Base-by-base conservation (phyloP, 495 filamentous ascomycete genomes). In the Wilcoxina mikolae region DNA sequence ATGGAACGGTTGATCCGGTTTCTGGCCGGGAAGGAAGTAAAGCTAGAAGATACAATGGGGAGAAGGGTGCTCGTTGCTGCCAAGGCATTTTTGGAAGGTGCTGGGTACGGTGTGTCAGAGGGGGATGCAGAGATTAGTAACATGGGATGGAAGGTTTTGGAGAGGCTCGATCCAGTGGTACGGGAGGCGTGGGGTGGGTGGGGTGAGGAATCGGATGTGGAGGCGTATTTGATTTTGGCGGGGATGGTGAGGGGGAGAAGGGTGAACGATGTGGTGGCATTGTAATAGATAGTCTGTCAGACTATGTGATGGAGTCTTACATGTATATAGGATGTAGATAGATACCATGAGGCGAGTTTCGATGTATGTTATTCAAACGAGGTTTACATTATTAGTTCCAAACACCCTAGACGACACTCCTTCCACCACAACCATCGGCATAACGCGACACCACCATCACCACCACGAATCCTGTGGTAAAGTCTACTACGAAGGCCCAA, bases 51-150 rank as follows among this genome's bases (percentile, higher is more conserved):
- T 2, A 24, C 20, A 11, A 60, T 51, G 48, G 53, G 27, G 29
- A 52, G 59, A 24, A 55, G 49, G 24, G 58, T 62, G 2, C 1
- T 66, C 1, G 48, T 60, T 39, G 63, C 62, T 3, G 33, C 49
- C 12, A 52, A 38, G 11, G 51, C 57, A 10, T 59, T 66, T 43
- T 20, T 59, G 27, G 58, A 55, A 3, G 63, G 43, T 12, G 46
- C 26, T 5, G 24, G 50, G 1, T 25, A 38, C 29, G 20, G 48
- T 18, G 31, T 23, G 26, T 18, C 28, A 7, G 49, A 38, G 28
- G 12, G 24, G 22, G 46, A 49, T 49, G 1, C 15, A 3, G 12
- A 15, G 3, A 23, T 49, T 29, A 49, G 46, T 49, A 7, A 15
- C 1, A 23, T 15, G 15, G 47, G 43, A n/a, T 33, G 31, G n/a